A percentile compares a stretch with the other conserved stretches of the same genome.
Conservation (phyloP, 495 filamentous ascomycete species). For the Tuber borchii region DNA sequence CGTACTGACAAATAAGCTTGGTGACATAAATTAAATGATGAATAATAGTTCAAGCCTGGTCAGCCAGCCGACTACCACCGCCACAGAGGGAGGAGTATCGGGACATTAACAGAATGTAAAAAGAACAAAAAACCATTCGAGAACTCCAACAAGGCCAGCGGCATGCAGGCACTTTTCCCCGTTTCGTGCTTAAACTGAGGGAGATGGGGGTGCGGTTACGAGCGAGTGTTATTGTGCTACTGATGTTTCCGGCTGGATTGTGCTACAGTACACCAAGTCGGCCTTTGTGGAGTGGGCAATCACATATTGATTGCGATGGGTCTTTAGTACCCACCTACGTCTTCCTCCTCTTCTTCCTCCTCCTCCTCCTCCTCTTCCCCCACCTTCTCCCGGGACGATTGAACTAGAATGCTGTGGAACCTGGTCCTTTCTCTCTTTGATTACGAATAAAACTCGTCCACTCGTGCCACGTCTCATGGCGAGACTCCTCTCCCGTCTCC, state of each 20-base stretch:
- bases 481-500: neutral
- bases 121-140: neutral
- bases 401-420: neutral
- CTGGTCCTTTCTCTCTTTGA: neutral
- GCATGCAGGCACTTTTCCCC: neutral
- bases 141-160: neutral
- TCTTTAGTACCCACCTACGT: neutral
- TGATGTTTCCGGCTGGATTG: neutral
- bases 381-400: neutral
- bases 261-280: no score
- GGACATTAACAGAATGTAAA: no score
- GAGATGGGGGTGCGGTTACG: neutral
- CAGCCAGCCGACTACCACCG: no score
- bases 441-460: neutral
- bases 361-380: no score
- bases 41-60: no score
- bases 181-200: neutral
- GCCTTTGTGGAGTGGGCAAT: neutral
- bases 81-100: neutral
- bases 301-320: neutral
- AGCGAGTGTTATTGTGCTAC: neutral
- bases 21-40: no score
- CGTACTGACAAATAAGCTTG: no score
- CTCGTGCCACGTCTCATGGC: neutral
- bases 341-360: neutral